Base-by-base conservation (phyloP, 352 stramenopile species). In the Phytophthora melonis region DNA sequence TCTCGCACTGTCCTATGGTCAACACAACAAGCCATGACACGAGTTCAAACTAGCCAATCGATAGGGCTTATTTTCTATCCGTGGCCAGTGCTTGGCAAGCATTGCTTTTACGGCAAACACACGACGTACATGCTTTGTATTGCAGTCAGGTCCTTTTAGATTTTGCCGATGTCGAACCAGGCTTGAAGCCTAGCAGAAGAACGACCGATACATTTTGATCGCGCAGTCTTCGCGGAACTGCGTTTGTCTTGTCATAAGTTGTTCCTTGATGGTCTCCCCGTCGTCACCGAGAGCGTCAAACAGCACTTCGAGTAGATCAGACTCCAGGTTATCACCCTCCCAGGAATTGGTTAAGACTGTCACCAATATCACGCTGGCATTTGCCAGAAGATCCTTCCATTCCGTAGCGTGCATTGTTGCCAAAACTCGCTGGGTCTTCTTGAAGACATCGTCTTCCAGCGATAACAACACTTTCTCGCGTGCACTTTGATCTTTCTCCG, bases 321-420 rank as follows among this genome's bases (percentile, higher is more conserved):
- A 30, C 21, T 73, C 69, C 19, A 67, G 27, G n/a, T 67, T 60
- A 34, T 63, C 60, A 19, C 63, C 58, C n/a, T 92, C 84, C 84
- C 84, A 92, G 23, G 43, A 79, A 16, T 76, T 60, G 0, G 75
- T 81, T 19, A 90, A 79, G 4, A 80, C 34, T 10, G 75, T 75
- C 6, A 84, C 79, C 18, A 88, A 71, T 11, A 84, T 68, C 18
- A 80, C 58, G 52, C 78, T 88, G 14, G 80, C 76, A 57, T 79
- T 76, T 18, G 60, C 45, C 34, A 91, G 63, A 14, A 91, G 36
- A 19, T 47, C 27, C 5, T 50, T 13, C 81, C 84, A 92, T 0
- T 70, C 58, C n/a, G 54, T 10, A 10, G 54, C 19, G 45, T 80
- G 47, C 2, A 36, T 52, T 13, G 34, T 63, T 53, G 77, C 80